Conservation (phyloP, 495 filamentous ascomycete genomes). For the Opeltia flavorubescens region DNA sequence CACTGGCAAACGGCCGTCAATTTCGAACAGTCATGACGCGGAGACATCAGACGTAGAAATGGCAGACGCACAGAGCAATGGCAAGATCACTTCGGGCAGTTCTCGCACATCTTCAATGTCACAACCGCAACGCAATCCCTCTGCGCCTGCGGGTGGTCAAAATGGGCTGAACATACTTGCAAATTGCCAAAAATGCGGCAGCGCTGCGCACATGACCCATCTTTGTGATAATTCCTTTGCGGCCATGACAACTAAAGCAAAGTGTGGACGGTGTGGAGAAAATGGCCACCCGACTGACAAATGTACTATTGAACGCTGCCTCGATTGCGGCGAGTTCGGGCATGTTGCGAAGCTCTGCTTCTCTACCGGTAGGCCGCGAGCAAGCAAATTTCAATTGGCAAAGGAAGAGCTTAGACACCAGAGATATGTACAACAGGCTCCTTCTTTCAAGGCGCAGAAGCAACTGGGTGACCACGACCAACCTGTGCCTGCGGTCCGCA, state of each 20-base stretch:
- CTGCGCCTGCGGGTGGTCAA: slow-evolving; percentile 31
- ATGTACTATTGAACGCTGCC: slow-evolving; percentile 31
- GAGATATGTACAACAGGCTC: slow-evolving; percentile 18
- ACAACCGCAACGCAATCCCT: slow-evolving; percentile 13
- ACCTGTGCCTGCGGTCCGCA: slow-evolving; percentile 30
- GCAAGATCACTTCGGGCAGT: slow-evolving; percentile 3
- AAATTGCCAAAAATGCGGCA: slow-evolving; percentile 34
- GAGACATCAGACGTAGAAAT: slow-evolving; percentile 35
- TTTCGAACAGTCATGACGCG: slow-evolving; percentile 7
- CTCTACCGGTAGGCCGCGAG: neutral
- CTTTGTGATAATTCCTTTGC: slow-evolving; percentile 35
- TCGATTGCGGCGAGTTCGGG: slow-evolving; percentile 33
- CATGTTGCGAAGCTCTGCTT: slow-evolving; percentile 24
- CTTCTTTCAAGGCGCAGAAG: slow-evolving; percentile 26
- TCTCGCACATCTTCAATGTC: slow-evolving; percentile 19
- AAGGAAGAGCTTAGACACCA: slow-evolving; percentile 17
- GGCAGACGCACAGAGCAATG: slow-evolving; percentile 21
- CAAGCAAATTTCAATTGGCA: neutral
- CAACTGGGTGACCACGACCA: slow-evolving; percentile 34
- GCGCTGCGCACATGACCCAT: slow-evolving; percentile 30
- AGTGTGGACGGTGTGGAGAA: slow-evolving; percentile 31
- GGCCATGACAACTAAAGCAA: slow-evolving; percentile 21
- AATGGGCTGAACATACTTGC: slow-evolving; percentile 29
- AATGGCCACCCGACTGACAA: slow-evolving; percentile 23
- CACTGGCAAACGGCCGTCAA: neutral